These are phyloP conservation scores for Termitomyces sp. DNA, from an alignment of 768 basidiomycete genomes.

Conservation along the genomic window DNA sequence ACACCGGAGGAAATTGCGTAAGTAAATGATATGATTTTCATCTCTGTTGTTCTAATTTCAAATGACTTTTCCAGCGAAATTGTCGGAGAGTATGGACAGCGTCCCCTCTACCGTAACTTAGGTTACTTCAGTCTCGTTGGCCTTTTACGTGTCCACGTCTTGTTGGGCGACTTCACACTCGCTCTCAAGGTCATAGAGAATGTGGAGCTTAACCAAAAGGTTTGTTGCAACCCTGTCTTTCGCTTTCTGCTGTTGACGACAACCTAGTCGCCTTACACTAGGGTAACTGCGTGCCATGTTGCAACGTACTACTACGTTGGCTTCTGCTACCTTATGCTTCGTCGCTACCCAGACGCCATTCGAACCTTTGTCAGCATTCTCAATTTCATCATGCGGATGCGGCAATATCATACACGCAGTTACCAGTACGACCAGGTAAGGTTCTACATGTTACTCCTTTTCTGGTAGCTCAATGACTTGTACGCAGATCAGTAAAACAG, in stretches of 20 bases:
- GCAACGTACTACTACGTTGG: conserved; percentile 94
- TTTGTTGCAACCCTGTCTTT: conserved; percentile 17
- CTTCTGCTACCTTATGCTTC: conserved; percentile 93
- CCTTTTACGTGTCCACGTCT: conserved; percentile 89
- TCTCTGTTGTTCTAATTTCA: background rate
- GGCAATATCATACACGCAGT: conserved; percentile 93
- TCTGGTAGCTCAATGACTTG: background rate
- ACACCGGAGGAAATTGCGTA: conserved; percentile 80
- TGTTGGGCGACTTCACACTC: conserved; percentile 93
- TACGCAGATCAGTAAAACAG: conserved; percentile 84
- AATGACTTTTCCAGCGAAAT: conserved; percentile 49
- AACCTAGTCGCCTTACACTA: conserved; percentile 76
- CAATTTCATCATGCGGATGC: conserved; percentile 94
- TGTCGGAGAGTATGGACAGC: conserved; percentile 87
- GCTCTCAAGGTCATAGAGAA: conserved; percentile 94
- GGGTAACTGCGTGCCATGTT: conserved; percentile 96
- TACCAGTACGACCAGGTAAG: conserved; percentile 92
- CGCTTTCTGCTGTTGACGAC: conserved; percentile 9
- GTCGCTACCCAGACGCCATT: conserved; percentile 93
- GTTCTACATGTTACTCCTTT: background rate
- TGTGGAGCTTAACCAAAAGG: conserved; percentile 90
- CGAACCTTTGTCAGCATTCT: conserved; percentile 89
- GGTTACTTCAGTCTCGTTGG: conserved; percentile 98
- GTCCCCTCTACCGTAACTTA: conserved; percentile 88
- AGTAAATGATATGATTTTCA: conserved; percentile 23